Evolutionary conservation across 2,329 filamentous ascomycete species (phyloP), one percentile per base, ranked within the genome.

Genomic region (Talaromyces sp.): DNA sequence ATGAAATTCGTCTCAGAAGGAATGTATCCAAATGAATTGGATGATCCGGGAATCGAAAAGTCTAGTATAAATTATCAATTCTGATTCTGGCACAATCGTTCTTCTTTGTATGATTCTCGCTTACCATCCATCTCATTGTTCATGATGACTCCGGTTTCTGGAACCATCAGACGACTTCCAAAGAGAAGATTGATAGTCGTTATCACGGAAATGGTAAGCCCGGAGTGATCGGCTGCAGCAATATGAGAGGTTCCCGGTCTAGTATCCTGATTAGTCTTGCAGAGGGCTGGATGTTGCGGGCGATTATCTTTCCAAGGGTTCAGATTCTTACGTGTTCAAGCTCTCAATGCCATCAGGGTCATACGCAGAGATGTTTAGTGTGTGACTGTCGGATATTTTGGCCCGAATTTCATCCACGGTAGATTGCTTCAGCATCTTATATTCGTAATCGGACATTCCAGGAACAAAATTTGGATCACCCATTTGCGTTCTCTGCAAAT

Each of bases 101-200:
- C 9, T 13, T 2, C n/a, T 11, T 6, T 65, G 72, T 19, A 4
- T 20, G 16, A 6, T 16, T 4, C 75, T 75, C 51, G 76, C 76
- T 57, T 80, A 77, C 70, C 79, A 72, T 83, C 78, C 81, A 83
- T 83, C 59, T 83, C 78, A 57, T 82, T 78, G 60, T 83, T 83
- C 77, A 95, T 84, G 50, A 95, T 90, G 52, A 96, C 81, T 16
- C 92, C 92, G 0, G 91, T 92, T 62, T 87, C 82, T 0, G 91
- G 90, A 1, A 93, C 88, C 73, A 96, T 85, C 58, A 96, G 71
- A 17, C 85, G 80, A 24, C 86, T 87, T 41, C 93, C 93, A 64
- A 96, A 97, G 3, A 94, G 80, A 4, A 94, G 79, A 71, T 97
- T 97, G 51, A 97, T 79, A 0, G 93, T 97, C 1, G 91, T 94